These are phyloP conservation scores for Mortierella polycephala DNA, from an alignment of 371 early-diverging fungal species.

Conservation along the genomic window DNA sequence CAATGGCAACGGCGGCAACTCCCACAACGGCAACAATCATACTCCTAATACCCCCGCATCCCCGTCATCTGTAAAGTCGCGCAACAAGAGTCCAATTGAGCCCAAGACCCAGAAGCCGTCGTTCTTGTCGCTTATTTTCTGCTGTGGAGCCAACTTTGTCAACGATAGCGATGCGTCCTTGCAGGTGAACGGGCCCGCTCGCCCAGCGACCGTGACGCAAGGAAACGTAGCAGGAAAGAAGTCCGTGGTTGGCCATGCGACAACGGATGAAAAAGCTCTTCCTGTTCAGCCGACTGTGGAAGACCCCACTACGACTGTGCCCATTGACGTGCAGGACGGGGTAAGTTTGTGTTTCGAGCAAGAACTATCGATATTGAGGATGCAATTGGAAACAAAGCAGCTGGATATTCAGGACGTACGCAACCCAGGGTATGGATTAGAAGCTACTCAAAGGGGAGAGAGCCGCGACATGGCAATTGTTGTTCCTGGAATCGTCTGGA, in stretches of 20 bases:
- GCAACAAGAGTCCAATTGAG: constrained; percentile 38
- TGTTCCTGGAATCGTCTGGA: too few species aligned
- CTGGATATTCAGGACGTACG: too few species aligned
- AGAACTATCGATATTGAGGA: background rate
- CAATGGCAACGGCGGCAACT: constrained; percentile 12
- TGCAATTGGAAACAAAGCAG: too few species aligned
- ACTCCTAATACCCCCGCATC: constrained; percentile 16
- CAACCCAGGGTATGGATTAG: too few species aligned
- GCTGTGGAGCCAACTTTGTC: constrained; percentile 55
- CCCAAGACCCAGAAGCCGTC: constrained; percentile 48
- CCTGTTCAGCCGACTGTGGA: constrained; percentile 32
- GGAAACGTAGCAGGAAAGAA: constrained; percentile 45
- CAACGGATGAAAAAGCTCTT: constrained; percentile 32
- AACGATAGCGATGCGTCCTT: constrained; percentile 40
- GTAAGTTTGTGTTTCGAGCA: constrained; percentile 29
- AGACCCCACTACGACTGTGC: constrained; percentile 15
- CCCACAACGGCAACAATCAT: constrained; percentile 14
- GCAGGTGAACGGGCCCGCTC: constrained; percentile 20
- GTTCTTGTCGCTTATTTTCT: constrained; percentile 52
- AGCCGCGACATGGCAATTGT: too few species aligned
- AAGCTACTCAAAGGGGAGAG: too few species aligned
- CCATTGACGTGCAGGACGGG: constrained; percentile 32
- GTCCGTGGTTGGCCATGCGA: constrained; percentile 17
- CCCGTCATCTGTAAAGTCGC: constrained; percentile 29
- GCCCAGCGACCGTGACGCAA: constrained; percentile 31